These are phyloP conservation scores for Phytophthora crassamura DNA, from an alignment of 352 stramenopile species.

Conservation along the genomic window DNA sequence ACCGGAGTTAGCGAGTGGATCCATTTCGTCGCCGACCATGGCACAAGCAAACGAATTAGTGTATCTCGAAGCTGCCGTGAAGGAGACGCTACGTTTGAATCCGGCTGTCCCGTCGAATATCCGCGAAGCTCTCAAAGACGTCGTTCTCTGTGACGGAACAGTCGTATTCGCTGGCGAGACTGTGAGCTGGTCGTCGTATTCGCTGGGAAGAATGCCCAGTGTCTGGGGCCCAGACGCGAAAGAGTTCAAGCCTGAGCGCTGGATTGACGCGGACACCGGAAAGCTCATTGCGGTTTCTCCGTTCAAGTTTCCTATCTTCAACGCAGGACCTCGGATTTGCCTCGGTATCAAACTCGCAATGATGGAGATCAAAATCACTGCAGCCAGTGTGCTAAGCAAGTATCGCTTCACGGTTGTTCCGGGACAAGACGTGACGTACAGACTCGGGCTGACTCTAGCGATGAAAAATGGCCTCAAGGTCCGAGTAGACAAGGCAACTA, in stretches of 20 bases:
- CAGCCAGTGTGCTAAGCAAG: conserved; percentile 44
- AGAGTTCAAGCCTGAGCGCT: conserved; percentile 55
- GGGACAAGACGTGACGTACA: conserved; percentile 38
- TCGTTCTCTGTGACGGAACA: conserved; percentile 53
- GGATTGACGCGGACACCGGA: conserved; percentile 33
- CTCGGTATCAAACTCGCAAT: conserved; percentile 53
- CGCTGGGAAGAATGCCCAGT: conserved; percentile 41
- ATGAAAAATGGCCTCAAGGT: conserved; percentile 39
- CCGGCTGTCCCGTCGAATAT: conserved; percentile 39
- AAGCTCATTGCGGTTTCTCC: conserved; percentile 41
- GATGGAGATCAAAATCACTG: conserved; percentile 64
- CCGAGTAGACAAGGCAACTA: background rate
- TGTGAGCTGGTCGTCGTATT: conserved; percentile 47
- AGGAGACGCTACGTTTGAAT: conserved; percentile 41
- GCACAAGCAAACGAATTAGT: conserved; percentile 37
- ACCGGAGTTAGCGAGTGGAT: conserved; percentile 17
- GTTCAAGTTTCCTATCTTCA: conserved; percentile 61
- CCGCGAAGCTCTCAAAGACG: conserved; percentile 40
- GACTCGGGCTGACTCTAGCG: conserved; percentile 33
- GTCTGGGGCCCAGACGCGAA: conserved; percentile 53
- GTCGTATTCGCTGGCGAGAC: conserved; percentile 32
- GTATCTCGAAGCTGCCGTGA: conserved; percentile 54
- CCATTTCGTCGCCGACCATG: conserved; percentile 16
- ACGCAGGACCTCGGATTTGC: conserved; percentile 52
- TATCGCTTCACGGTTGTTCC: conserved; percentile 45